Base-by-base conservation (phyloP, 2,329 filamentous ascomycete genomes). In the Phaeoacremonium minimum region DNA sequence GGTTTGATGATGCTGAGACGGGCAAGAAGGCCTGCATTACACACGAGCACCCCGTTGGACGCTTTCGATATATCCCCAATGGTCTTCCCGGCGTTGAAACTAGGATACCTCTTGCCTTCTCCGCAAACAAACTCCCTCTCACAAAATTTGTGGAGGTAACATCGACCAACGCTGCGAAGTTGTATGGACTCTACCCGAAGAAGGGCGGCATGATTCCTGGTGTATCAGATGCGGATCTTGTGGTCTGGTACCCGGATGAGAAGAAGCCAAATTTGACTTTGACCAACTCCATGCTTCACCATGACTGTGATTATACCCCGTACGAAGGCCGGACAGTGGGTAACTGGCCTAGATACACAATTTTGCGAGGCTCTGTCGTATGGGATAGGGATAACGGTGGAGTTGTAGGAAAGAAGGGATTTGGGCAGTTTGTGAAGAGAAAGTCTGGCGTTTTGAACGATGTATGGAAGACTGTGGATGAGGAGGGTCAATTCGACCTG, bases 221-320 rank as follows among this genome's bases (percentile, higher is more conserved):
- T 0, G 53, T 69, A 16, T 58, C 56, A 8, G 73, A 79, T 51
- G 75, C 74, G 1, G 75, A 79, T 49, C 50, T 79, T 18, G 69
- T 70, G 6, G 65, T 78, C n/a, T 79, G 74, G 72, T 73, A 76
- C 53, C 71, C 72, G 1, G 56, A 64, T 8, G 61, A 56, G 3
- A 55, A 50, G 36, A 48, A 68, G 46, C 51, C 64, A 9, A 52
- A 62, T 7, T 65, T 73, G 42, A 50, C 47, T 15, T 41, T 76
- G 38, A 71, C 52, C 22, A 77, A 79, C 44, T 56, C 58, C 4
- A 70, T 71, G 60, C 47, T 81, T 42, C 76, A 81, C 51, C 77
- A 81, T 47, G 66, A 76, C 41, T 69, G 76, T 3, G 76, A 82
- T 46, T 79, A 81, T 46, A 79, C 76, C 7, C 76, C 77, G 0